Evolutionary conservation across 2,329 filamentous ascomycete genomes (phyloP).

Genomic region (Talaromyces sp.): DNA sequence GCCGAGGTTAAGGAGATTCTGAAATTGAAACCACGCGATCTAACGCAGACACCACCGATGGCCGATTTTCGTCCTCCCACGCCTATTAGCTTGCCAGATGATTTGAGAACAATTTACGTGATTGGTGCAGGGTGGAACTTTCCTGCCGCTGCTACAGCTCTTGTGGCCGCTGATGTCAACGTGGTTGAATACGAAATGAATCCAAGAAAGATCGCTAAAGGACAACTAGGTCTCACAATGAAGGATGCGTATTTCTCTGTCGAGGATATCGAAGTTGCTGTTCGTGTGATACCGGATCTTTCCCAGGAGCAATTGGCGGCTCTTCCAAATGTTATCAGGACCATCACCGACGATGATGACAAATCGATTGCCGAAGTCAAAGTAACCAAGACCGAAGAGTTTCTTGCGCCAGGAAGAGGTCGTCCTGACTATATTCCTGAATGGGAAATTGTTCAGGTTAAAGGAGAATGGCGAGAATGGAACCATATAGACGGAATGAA

Average conservation of each 20-base stretch:
- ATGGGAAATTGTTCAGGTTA: too few species aligned
- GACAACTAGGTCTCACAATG: not conserved
- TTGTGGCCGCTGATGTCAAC: not conserved
- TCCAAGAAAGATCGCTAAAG: not conserved
- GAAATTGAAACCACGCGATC: not conserved
- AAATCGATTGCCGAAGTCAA: too few species aligned
- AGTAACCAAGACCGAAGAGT: not conserved
- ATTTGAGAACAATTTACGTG: not conserved
- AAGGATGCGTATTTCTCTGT: not conserved
- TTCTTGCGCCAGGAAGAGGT: not conserved
- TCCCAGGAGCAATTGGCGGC: not conserved
- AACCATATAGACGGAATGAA: too few species aligned
- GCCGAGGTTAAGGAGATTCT: not conserved
- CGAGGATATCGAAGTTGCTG: too few species aligned
- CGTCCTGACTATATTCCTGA: too few species aligned
- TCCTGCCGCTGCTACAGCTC: not conserved
- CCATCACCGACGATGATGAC: not conserved
- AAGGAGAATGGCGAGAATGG: too few species aligned
- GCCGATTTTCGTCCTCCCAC: not conserved
- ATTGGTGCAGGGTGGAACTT: constrained; percentile 2
- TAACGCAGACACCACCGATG: too few species aligned
- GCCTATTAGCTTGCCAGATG: not conserved
- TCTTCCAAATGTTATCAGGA: not conserved
- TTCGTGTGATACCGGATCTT: not conserved
- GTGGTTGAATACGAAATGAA: not conserved